These are phyloP conservation scores for Albatrellus ellisii DNA, from an alignment of 768 basidiomycete species.

Conservation along the genomic window DNA sequence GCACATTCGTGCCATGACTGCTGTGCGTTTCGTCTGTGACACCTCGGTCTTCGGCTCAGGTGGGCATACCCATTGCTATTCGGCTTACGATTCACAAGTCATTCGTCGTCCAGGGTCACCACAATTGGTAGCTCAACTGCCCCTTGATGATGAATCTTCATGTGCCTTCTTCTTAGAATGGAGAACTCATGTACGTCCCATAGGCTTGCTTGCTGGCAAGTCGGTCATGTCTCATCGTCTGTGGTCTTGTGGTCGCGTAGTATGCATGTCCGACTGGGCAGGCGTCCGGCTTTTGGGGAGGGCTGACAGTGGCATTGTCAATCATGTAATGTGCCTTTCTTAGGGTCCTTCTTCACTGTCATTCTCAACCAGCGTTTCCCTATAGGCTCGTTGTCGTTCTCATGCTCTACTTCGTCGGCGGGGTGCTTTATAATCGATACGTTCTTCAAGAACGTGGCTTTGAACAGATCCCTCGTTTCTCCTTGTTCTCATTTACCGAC, in stretches of 20 bases:
- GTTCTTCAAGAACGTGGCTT: conserved; percentile 59
- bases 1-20: conserved; percentile 41
- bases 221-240: neutral
- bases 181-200: conserved; percentile 53
- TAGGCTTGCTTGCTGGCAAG: neutral
- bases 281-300: conserved; percentile 34
- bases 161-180: conserved; percentile 80
- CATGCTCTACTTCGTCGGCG: conserved; percentile 51
- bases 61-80: conserved; percentile 13
- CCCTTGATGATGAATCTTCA: conserved; percentile 48
- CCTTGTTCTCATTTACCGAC: conserved; percentile 20
- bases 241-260: conserved; percentile 22
- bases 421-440: conserved; percentile 68
- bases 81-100: neutral
- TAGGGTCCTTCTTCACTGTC: neutral
- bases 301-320: conserved; percentile 35
- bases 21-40: conserved; percentile 72
- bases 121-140: conserved; percentile 52
- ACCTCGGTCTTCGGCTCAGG: conserved; percentile 44
- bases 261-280: conserved; percentile 63
- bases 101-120: conserved; percentile 27
- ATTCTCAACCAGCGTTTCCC: neutral
- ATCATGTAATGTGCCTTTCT: conserved; percentile 36
- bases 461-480: conserved; percentile 61
- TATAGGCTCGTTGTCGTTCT: conserved; percentile 41